Percentiles rank a stretch among this genome's conserved stretches.
Evolutionary conservation across 2,329 filamentous ascomycete genomes (phyloP).

Genomic region (Colletotrichum lindemuthianum): DNA sequence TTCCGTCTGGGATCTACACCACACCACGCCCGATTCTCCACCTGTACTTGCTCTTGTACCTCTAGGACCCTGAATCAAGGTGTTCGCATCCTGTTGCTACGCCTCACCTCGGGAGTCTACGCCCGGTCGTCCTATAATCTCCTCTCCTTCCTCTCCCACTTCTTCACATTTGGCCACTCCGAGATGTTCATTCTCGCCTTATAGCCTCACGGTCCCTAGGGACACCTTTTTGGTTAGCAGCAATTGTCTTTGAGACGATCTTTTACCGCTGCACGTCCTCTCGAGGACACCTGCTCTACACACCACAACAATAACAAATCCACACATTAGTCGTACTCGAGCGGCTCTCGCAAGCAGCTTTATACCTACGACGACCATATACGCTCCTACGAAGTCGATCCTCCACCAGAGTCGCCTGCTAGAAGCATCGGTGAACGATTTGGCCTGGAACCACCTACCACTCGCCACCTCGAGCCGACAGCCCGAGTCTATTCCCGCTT

Average conservation of each 20-base stretch:
- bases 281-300: conserved; percentile 23
- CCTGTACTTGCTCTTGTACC: conserved; percentile 26
- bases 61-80: conserved; percentile 33
- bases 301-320: conserved; percentile 1
- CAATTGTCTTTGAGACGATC: conserved; percentile 32
- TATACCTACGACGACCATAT: background rate
- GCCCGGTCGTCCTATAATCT: conserved; percentile 37
- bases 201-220: conserved; percentile 57
- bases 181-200: conserved; percentile 44
- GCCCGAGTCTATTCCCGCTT: conserved; percentile 14
- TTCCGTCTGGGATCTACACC: conserved; percentile 27
- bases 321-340: background rate
- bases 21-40: conserved; percentile 10
- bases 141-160: conserved; percentile 21
- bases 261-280: conserved; percentile 24
- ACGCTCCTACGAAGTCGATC: conserved; percentile 24
- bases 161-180: conserved; percentile 19
- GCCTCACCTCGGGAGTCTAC: conserved; percentile 31
- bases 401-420: conserved; percentile 29
- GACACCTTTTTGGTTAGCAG: conserved; percentile 45
- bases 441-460: conserved; percentile 22
- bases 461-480: conserved; percentile 29
- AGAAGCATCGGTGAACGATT: conserved; percentile 35
- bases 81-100: conserved; percentile 18
- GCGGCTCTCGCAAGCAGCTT: conserved; percentile 13